Conservation (phyloP, 2,329 filamentous ascomycete genomes). For the Xylariaceae sp. region DNA sequence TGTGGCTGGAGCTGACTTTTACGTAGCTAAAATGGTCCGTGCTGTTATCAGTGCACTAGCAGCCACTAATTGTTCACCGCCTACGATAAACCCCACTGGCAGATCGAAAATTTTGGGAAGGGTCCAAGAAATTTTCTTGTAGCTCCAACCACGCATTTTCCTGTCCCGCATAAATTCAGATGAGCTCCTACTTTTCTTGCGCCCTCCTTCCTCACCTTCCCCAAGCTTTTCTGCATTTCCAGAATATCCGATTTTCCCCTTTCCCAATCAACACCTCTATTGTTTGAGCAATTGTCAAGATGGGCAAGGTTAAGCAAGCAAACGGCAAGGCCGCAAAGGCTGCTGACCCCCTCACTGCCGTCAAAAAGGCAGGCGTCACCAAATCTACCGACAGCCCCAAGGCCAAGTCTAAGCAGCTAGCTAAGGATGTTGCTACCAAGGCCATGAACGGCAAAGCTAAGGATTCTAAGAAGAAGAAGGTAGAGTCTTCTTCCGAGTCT, state of each 20-base stretch:
- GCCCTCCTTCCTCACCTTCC: constrained; percentile 7
- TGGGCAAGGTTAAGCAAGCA: constrained; percentile 71
- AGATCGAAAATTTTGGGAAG: constrained; percentile 35
- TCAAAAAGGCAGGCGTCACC: constrained; percentile 71
- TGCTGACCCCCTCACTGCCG: constrained; percentile 55
- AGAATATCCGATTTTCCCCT: not conserved
- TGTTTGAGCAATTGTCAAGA: constrained; percentile 46
- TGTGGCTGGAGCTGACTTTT: too few species aligned
- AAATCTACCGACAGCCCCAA: constrained; percentile 71
- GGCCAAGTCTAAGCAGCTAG: constrained; percentile 70
- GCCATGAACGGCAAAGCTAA: constrained; percentile 45
- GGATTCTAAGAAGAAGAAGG: constrained; percentile 47
- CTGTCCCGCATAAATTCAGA: constrained; percentile 31
- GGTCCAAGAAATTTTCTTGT: constrained; percentile 28
- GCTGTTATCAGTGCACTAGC: constrained; percentile 17
- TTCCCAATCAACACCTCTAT: constrained; percentile 4
- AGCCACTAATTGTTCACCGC: constrained; percentile 35
- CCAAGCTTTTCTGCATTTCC: not conserved
- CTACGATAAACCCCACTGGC: constrained; percentile 31
- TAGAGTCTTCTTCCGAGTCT: constrained; percentile 46
- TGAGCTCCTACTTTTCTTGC: constrained; percentile 11
- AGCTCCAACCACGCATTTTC: constrained; percentile 29
- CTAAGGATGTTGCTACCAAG: constrained; percentile 64
- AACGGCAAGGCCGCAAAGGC: constrained; percentile 59
- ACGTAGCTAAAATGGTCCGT: too few species aligned